These are phyloP conservation scores for Aureobasidium vineae DNA, from an alignment of 2,329 filamentous ascomycete genomes.

Conservation along the genomic window DNA sequence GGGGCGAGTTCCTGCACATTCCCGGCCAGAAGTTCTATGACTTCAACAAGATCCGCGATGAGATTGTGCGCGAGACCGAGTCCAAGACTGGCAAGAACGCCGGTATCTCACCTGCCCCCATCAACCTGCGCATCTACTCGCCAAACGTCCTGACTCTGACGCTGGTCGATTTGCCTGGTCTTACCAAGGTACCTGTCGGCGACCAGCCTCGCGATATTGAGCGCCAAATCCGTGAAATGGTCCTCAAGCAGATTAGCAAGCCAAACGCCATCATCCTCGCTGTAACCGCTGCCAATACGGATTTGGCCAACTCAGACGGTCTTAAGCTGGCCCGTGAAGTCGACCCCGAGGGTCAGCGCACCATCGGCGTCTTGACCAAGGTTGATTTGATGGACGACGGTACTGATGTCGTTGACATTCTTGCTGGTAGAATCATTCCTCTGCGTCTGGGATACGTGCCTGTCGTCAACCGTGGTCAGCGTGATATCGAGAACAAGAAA, in stretches of 20 bases:
- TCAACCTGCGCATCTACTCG: constrained; percentile 98
- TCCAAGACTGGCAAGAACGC: constrained; percentile 94
- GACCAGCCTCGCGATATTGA: constrained; percentile 97
- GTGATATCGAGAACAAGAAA: constrained; percentile 98
- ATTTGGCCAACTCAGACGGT: constrained; percentile 98
- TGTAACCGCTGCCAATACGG: constrained; percentile 93
- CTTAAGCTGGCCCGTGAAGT: constrained; percentile 95
- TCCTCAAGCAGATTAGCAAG: constrained; percentile 97
- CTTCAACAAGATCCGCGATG: constrained; percentile 97
- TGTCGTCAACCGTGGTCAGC: constrained; percentile 95
- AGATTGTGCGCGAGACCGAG: constrained; percentile 95
- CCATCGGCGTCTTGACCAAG: constrained; percentile 97
- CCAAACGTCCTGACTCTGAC: constrained; percentile 97
- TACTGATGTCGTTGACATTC: constrained; percentile 96
- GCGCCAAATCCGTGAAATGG: constrained; percentile 95
- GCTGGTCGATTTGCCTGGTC: constrained; percentile 89
- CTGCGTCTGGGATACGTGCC: constrained; percentile 92
- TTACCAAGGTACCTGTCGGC: constrained; percentile 95
- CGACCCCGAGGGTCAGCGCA: constrained; percentile 94
- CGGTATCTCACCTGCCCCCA: constrained; percentile 92
- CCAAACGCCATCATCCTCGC: constrained; percentile 97
- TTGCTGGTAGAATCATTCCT: constrained; percentile 95
- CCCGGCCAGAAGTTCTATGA: constrained; percentile 97
- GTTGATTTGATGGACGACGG: constrained; percentile 99
- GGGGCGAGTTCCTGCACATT: constrained; percentile 98